These are phyloP conservation scores for Zygnema cylindricum DNA, from an alignment of 139 green algal species.

Conservation along the genomic window DNA sequence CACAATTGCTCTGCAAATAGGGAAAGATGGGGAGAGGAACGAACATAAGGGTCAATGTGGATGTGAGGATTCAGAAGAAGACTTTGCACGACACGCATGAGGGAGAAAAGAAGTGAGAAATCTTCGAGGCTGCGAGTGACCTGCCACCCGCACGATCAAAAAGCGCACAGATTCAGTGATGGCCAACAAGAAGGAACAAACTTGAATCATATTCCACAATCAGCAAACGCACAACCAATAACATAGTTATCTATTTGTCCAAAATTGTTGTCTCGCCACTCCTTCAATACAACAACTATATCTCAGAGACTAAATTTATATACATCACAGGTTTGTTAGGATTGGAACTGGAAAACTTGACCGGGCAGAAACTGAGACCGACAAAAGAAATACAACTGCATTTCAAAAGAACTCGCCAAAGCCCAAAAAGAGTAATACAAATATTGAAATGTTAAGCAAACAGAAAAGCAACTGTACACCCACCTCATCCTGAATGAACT, in stretches of 20 bases:
- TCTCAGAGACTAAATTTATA: too few species aligned
- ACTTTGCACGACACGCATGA: slow-evolving; percentile 62
- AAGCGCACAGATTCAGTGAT: neutral
- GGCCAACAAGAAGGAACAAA: too few species aligned
- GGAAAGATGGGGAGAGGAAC: slow-evolving; percentile 7
- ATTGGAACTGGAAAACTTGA: neutral
- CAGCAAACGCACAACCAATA: too few species aligned
- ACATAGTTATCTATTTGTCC: too few species aligned
- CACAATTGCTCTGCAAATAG: neutral
- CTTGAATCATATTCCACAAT: too few species aligned
- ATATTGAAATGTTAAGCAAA: too few species aligned
- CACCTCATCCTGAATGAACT: slow-evolving; percentile 77
- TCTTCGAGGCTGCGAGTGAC: slow-evolving; percentile 55
- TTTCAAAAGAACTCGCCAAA: too few species aligned
- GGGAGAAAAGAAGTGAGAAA: slow-evolving; percentile 30
- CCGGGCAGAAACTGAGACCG: neutral
- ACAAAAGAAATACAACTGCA: neutral
- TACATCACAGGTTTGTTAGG: too few species aligned
- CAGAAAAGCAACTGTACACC: neutral
- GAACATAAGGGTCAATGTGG: slow-evolving; percentile 76
- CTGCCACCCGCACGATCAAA: neutral
- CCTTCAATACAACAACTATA: too few species aligned
- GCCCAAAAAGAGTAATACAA: too few species aligned
- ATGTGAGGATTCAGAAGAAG: slow-evolving; percentile 78
- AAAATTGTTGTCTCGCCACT: too few species aligned